Conservation (phyloP, 805 yeast genomes). For the Hanseniaspora singularis region DNA sequence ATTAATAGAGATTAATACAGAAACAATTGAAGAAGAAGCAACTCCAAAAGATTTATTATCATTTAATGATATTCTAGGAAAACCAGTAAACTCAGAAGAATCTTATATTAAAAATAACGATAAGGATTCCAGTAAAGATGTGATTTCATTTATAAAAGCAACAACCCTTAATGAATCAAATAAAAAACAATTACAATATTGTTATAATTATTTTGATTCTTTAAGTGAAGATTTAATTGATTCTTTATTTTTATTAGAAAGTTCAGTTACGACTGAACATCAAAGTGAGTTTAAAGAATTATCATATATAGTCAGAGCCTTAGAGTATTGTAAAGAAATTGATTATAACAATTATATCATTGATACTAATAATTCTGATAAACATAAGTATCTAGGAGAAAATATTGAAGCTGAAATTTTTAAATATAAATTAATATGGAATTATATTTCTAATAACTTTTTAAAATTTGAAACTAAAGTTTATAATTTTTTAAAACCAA, state of each 20-base stretch:
- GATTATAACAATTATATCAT: conserved; percentile 1
- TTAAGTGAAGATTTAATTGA: background rate
- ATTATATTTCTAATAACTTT: conserved; percentile 2
- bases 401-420: conserved; percentile 3
- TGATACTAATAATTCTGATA: conserved; percentile 3
- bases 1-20: background rate
- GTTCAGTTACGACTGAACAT: background rate
- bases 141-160: background rate
- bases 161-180: background rate
- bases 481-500: background rate
- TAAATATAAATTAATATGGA: conserved; percentile 13
- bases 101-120: background rate
- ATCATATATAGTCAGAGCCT: background rate
- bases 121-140: background rate
- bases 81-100: background rate
- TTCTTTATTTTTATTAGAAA: background rate
- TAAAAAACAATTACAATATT: background rate
- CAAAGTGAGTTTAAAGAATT: background rate
- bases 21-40: background rate
- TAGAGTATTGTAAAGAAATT: conserved; percentile 8
- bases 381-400: background rate
- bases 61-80: conserved; percentile 10
- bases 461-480: background rate
- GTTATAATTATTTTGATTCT: conserved; percentile 7
- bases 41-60: conserved; percentile 1